Conservation (phyloP, 2,329 filamentous ascomycete species). For the Exutisphaerella laricina region DNA sequence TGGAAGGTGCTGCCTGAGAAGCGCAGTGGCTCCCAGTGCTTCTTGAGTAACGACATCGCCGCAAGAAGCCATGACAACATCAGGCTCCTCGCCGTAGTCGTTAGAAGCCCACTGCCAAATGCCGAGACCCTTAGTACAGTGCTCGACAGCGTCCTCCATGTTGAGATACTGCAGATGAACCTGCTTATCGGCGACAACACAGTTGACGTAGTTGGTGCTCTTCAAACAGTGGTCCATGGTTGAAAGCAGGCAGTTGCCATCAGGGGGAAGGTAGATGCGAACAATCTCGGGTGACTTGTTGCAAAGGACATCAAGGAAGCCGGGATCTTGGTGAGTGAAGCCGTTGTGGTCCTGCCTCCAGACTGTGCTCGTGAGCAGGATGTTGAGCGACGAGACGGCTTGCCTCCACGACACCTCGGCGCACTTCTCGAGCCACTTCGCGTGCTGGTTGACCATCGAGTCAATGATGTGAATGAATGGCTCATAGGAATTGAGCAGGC, state of each 20-base stretch:
- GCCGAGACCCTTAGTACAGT: slow-evolving; percentile 72
- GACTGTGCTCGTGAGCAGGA: slow-evolving; percentile 70
- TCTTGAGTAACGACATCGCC: slow-evolving; percentile 72
- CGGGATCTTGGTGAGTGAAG: slow-evolving; percentile 75
- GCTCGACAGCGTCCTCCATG: slow-evolving; percentile 66
- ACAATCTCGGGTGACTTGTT: slow-evolving; percentile 78
- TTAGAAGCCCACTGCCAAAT: slow-evolving; percentile 75
- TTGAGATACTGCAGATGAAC: slow-evolving; percentile 69
- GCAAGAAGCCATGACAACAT: slow-evolving; percentile 69
- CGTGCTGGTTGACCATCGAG: slow-evolving; percentile 81
- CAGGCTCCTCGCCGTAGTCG: slow-evolving; percentile 62
- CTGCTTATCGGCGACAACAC: slow-evolving; percentile 74
- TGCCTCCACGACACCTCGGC: slow-evolving; percentile 72
- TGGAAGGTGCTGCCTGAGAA: slow-evolving; percentile 66
- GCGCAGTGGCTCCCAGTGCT: slow-evolving; percentile 66
- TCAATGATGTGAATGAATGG: slow-evolving; percentile 79
- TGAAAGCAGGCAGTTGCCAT: slow-evolving; percentile 71
- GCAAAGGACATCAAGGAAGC: slow-evolving; percentile 71
- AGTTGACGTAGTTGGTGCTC: slow-evolving; percentile 73
- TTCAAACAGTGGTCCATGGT: slow-evolving; percentile 71
- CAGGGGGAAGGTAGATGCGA: slow-evolving; percentile 73
- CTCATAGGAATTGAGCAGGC: slow-evolving; percentile 74
- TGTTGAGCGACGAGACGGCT: slow-evolving; percentile 70
- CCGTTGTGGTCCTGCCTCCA: slow-evolving; percentile 82
- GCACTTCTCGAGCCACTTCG: slow-evolving; percentile 80